Conservation (phyloP, 495 filamentous ascomycete genomes). For the Trichoderma gamsii region DNA sequence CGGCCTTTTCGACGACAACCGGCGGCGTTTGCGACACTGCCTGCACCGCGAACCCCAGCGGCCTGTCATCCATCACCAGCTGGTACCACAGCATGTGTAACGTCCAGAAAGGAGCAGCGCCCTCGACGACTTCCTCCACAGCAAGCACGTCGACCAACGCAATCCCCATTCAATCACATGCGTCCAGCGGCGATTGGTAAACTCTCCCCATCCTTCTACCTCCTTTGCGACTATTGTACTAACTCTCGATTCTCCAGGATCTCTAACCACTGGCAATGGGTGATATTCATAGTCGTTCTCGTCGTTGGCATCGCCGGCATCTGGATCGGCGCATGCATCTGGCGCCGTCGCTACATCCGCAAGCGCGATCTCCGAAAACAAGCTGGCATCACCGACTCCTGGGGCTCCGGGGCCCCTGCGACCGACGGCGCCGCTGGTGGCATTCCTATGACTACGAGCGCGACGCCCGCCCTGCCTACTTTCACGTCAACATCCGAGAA, state of each 20-base stretch:
- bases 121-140: neutral
- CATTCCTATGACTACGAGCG: constrained; percentile 1
- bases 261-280: constrained; percentile 47
- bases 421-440: constrained; percentile 17
- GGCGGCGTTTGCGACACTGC: constrained; percentile 35
- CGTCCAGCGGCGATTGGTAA: constrained; percentile 25
- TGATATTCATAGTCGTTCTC: constrained; percentile 50
- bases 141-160: neutral
- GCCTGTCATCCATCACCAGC: constrained; percentile 36
- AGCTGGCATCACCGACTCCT: constrained; percentile 26
- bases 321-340: constrained; percentile 49
- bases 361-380: constrained; percentile 44
- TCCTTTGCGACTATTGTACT: constrained; percentile 12
- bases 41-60: constrained; percentile 30
- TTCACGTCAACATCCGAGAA: constrained; percentile 5
- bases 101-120: constrained; percentile 17
- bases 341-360: constrained; percentile 45
- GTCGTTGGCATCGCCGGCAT: constrained; percentile 45
- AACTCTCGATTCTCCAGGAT: constrained; percentile 32
- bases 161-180: neutral
- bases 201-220: neutral
- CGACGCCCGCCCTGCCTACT: neutral
- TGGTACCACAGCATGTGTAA: constrained; percentile 47
- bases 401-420: constrained; percentile 24
- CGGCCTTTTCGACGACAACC: constrained; percentile 37